Percentiles rank a stretch among this genome's conserved stretches.
phyloP scores from a whole-genome alignment of 1,284 basidiomycete species.

The Agaricales sp. region DNA sequence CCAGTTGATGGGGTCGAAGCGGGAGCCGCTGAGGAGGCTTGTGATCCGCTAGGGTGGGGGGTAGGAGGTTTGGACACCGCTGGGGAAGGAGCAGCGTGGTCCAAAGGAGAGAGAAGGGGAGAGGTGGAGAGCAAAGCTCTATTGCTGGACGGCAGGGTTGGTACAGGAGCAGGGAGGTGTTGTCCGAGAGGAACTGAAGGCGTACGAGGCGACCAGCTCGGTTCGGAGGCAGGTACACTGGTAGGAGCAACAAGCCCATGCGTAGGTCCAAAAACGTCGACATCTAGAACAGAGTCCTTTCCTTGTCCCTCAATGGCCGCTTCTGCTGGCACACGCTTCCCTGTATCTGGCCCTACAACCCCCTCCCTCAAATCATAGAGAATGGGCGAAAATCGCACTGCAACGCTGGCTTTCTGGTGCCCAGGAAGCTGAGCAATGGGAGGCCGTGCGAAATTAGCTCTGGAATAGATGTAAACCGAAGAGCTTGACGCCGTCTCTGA shows the following conservation, averaged over 20 bases:
- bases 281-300: slow-evolving; percentile 49
- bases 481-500: slow-evolving; percentile 27
- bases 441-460: slow-evolving; percentile 84
- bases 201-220: slow-evolving; percentile 2
- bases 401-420: slow-evolving; percentile 91
- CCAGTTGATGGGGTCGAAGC: too few species aligned
- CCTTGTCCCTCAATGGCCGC: slow-evolving; percentile 53
- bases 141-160: slow-evolving; percentile 17
- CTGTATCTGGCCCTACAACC: slow-evolving; percentile 17
- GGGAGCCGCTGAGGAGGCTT: slow-evolving; percentile 12
- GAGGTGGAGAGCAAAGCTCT: slow-evolving; percentile 30
- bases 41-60: slow-evolving; percentile 15
- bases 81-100: slow-evolving; percentile 46
- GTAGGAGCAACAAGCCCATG: slow-evolving; percentile 14
- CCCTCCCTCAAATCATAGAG: slow-evolving; percentile 77
- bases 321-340: not conserved
- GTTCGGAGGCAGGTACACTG: slow-evolving; percentile 3
- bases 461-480: slow-evolving; percentile 92
- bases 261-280: slow-evolving; percentile 45
- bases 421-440: slow-evolving; percentile 94
- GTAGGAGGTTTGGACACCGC: slow-evolving; percentile 39
- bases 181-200: slow-evolving; percentile 2
- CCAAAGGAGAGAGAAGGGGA: slow-evolving; percentile 48
- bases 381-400: slow-evolving; percentile 89
- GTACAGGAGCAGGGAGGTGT: slow-evolving; percentile 26